Evolutionary conservation across 2,329 filamentous ascomycete species (phyloP), one percentile per base, ranked within the genome.

Genomic region (Colletotrichum sp.): DNA sequence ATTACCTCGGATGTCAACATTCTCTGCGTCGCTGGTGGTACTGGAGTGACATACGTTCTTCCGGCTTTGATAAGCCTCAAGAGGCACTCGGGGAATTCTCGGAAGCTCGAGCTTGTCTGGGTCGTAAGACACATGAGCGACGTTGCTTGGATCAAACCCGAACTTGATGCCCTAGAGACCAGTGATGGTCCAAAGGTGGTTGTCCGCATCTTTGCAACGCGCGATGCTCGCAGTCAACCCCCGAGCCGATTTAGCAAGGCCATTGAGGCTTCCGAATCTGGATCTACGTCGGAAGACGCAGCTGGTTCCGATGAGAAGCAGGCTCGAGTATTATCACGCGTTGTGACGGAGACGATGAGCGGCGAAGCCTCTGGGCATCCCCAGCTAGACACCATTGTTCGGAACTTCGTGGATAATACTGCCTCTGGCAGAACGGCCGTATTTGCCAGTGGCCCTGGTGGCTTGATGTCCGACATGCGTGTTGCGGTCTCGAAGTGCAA

Each of bases 51-150:
- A 6, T 86, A 85, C 66, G 85, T 86, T 4, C 80, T 87, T 13
- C 85, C 85, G 87, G 82, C 90, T 0, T 83, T 91, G 1, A 82
- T 92, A 30, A 81, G 81, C 64, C 78, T 86, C 82, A 72, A 81
- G 82, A 26, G 77, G 77, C 16, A 66, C 34, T 36, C 78, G 55
- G 21, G 76, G 73, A 16, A 82, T 60, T 78, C 82, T 30, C 84
- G 88, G 68, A 88, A 86, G 75, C 81, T 94, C 3, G 89, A 92
- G 79, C 88, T 95, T n/a, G 85, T 94, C 72, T 95, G 93, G 93
- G 89, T 90, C 2, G 86, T 94, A 44, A 87, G 92, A 16, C 88
- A 89, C 55, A 84, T 84, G 8, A 81, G 83, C 8, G 90, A 94
- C 77, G 82, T 91, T 18, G 84, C 87, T 24, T 95, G 93, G 92